These are phyloP conservation scores for Nakazawaea ishiwadae DNA, from an alignment of 805 yeast species.

Conservation along the genomic window DNA sequence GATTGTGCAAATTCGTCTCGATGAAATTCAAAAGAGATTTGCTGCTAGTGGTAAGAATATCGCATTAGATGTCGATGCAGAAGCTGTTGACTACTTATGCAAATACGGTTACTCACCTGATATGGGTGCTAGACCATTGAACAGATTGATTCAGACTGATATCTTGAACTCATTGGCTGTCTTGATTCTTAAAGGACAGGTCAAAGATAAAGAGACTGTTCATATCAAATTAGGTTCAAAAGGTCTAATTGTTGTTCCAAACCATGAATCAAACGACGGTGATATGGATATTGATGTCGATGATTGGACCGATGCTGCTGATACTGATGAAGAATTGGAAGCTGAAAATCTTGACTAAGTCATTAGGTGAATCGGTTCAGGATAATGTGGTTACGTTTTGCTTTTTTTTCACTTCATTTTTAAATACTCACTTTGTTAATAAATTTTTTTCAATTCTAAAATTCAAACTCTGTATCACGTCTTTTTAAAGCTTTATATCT, in stretches of 20 bases:
- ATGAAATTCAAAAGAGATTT: constrained; percentile 83
- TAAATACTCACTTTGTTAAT: no score
- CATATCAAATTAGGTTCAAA: constrained; percentile 48
- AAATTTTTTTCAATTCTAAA: no score
- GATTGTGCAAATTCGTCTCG: constrained; percentile 81
- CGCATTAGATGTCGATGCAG: constrained; percentile 64
- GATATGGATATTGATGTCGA: constrained; percentile 55
- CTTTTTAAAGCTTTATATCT: no score
- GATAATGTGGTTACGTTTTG: background rate
- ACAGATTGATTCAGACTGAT: constrained; percentile 85
- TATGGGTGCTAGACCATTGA: constrained; percentile 95
- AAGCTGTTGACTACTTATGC: constrained; percentile 78
- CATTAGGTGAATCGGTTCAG: no score
- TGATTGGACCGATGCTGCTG: constrained; percentile 61
- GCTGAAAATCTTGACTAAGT: constrained; percentile 6
- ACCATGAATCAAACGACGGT: constrained; percentile 61
- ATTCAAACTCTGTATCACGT: no score
- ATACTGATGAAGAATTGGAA: constrained; percentile 42
- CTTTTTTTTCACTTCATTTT: background rate
- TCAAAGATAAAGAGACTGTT: constrained; percentile 85
- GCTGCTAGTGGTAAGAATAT: constrained; percentile 78
- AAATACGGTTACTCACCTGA: constrained; percentile 87
- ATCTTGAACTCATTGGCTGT: constrained; percentile 85
- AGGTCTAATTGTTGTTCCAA: constrained; percentile 78
- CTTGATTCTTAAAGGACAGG: constrained; percentile 81